Evolutionary conservation across 495 filamentous ascomycete species (phyloP).

Genomic region (Neurospora intermedia): DNA sequence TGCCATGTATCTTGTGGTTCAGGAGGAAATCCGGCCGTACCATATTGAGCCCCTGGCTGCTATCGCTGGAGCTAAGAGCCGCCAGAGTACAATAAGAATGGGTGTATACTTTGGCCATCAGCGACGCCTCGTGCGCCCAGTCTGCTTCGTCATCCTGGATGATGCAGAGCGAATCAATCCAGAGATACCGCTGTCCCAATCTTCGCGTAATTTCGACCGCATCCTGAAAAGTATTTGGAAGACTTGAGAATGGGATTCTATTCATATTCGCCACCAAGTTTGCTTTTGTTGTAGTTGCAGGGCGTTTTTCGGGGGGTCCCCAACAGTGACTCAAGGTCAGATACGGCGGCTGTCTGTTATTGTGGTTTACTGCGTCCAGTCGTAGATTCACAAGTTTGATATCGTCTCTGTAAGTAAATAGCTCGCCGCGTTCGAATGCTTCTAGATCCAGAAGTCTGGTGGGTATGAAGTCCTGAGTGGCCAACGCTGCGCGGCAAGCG

Average conservation of each 20-base stretch:
- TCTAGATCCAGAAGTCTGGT: too few species aligned
- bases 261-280: neutral
- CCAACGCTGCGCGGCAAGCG: too few species aligned
- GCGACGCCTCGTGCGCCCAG: slow-evolving; percentile 13
- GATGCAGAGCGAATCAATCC: slow-evolving; percentile 30
- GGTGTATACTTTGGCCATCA: neutral
- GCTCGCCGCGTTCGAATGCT: too few species aligned
- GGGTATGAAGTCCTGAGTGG: too few species aligned
- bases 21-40: too few species aligned
- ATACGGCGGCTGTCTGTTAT: too few species aligned
- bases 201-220: slow-evolving; percentile 11
- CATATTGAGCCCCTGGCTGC: neutral
- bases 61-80: neutral
- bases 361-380: too few species aligned
- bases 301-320: neutral
- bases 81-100: neutral
- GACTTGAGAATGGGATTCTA: too few species aligned
- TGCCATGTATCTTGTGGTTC: too few species aligned
- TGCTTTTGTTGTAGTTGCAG: neutral
- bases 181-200: slow-evolving; percentile 19
- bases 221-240: slow-evolving; percentile 1
- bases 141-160: slow-evolving; percentile 21
- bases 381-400: too few species aligned
- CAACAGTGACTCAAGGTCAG: neutral
- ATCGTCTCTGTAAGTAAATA: too few species aligned